phyloP scores from a whole-genome alignment of 495 filamentous ascomycete species.

The Aspergillus cavernicola region DNA sequence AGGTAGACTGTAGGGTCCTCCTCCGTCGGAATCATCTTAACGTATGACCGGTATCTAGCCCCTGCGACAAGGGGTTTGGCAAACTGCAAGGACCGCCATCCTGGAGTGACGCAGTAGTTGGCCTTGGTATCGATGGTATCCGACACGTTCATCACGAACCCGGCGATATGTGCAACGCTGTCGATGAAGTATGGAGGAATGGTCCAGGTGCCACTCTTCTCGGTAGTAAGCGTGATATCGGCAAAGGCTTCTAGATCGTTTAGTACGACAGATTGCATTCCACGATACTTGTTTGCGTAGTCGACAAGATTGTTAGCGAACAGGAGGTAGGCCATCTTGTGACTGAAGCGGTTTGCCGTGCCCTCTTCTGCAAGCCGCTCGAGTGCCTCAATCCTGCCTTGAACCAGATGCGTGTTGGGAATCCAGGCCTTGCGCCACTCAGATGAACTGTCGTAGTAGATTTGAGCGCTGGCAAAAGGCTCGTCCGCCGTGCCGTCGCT shows the following conservation, averaged over 20 bases:
- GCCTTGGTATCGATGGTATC: constrained; percentile 45
- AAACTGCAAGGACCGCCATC: constrained; percentile 37
- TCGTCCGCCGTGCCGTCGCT: constrained; percentile 14
- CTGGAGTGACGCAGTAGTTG: constrained; percentile 44
- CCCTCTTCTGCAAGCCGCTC: constrained; percentile 19
- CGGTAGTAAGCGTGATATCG: constrained; percentile 28
- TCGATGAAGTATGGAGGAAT: constrained; percentile 45
- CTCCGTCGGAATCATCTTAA: constrained; percentile 38
- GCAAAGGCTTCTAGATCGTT: constrained; percentile 37
- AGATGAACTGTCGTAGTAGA: constrained; percentile 17
- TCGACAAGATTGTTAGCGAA: constrained; percentile 32
- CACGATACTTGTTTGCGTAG: constrained; percentile 33
- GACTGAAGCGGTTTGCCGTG: constrained; percentile 20
- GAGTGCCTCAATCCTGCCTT: constrained; percentile 50
- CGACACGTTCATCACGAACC: constrained; percentile 53
- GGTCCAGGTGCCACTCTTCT: constrained; percentile 6
- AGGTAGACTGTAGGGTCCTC: constrained; percentile 24
- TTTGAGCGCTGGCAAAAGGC: constrained; percentile 22
- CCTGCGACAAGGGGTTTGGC: constrained; percentile 18
- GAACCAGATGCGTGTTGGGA: constrained; percentile 51
- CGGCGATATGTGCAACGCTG: constrained; percentile 47
- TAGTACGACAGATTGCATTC: constrained; percentile 36
- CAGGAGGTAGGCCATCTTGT: constrained; percentile 18
- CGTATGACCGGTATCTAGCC: constrained; percentile 38
- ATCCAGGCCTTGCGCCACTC: constrained; percentile 19